These are phyloP conservation scores for Saccharomycopsis sp. DNA, from an alignment of 805 yeast species.

Conservation along the genomic window DNA sequence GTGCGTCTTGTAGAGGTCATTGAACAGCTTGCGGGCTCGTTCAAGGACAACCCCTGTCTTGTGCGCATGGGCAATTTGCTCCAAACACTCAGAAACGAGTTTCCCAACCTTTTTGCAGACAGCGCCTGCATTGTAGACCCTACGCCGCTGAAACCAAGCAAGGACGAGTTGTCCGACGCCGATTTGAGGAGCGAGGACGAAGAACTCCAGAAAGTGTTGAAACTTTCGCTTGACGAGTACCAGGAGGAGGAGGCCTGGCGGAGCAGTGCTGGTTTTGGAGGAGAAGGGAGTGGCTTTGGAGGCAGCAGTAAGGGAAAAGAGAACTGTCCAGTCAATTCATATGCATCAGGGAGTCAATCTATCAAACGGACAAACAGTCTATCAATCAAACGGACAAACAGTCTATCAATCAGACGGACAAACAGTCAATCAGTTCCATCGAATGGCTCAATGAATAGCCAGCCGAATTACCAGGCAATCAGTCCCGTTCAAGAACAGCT, in stretches of 20 bases:
- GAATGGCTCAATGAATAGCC: too few relatives aligned
- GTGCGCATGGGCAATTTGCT: conserved; percentile 60
- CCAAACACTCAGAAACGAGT: conserved; percentile 37
- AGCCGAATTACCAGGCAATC: too few relatives aligned
- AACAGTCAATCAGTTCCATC: too few relatives aligned
- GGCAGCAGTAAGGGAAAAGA: too few relatives aligned
- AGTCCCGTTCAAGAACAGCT: not conserved
- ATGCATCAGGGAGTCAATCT: too few relatives aligned
- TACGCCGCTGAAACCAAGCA: conserved; percentile 43
- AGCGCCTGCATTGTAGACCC: conserved; percentile 30
- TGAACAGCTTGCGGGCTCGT: conserved; percentile 47
- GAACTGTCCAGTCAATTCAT: too few relatives aligned
- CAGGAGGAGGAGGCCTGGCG: conserved; percentile 31
- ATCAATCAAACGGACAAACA: too few relatives aligned
- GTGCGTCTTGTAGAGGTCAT: conserved; percentile 27
- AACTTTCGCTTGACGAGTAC: conserved; percentile 60
- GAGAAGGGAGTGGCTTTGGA: too few relatives aligned
- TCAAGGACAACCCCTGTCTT: conserved; percentile 68
- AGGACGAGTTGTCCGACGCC: conserved; percentile 37
- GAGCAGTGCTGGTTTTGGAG: too few relatives aligned
- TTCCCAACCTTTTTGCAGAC: conserved; percentile 29
- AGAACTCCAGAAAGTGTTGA: conserved; percentile 69
- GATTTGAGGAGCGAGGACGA: conserved; percentile 60
- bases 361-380: too few relatives aligned
- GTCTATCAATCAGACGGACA: too few relatives aligned